Evolutionary conservation across 2,329 filamentous ascomycete species (phyloP).

Genomic region (Sporothrix euskadiensis): DNA sequence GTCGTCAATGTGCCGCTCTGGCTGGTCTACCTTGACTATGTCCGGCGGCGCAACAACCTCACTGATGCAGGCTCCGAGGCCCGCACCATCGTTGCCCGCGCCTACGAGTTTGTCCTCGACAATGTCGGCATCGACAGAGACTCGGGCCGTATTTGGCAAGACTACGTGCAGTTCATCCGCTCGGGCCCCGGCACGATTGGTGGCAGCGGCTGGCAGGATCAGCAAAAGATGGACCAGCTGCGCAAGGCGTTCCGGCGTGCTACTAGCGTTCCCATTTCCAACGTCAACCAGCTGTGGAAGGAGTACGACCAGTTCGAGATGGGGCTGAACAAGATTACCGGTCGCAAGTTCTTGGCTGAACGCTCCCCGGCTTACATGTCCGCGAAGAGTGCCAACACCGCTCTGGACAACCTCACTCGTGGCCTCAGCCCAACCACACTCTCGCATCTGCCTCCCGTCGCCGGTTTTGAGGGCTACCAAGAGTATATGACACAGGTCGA

Average conservation of each 20-base stretch:
- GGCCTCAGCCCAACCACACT: conserved; percentile 75
- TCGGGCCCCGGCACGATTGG: conserved; percentile 82
- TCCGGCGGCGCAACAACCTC: conserved; percentile 86
- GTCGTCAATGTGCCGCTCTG: conserved; percentile 85
- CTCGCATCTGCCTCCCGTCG: conserved; percentile 76
- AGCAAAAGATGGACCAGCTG: conserved; percentile 94
- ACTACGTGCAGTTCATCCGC: conserved; percentile 93
- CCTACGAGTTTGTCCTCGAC: conserved; percentile 89
- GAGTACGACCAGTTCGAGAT: conserved; percentile 98
- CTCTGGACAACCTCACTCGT: conserved; percentile 83
- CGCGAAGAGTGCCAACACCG: conserved; percentile 84
- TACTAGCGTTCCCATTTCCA: conserved; percentile 80
- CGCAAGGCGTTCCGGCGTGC: conserved; percentile 91
- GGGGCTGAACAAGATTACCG: conserved; percentile 87
- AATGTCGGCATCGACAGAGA: conserved; percentile 91
- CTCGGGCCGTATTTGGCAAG: conserved; percentile 85
- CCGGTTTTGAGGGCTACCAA: conserved; percentile 81
- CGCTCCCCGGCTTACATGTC: conserved; percentile 94
- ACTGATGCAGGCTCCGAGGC: conserved; percentile 76
- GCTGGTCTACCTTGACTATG: conserved; percentile 93
- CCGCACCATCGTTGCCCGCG: conserved; percentile 75
- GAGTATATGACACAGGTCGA: conserved; percentile 83
- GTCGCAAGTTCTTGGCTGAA: conserved; percentile 91
- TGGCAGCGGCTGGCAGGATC: conserved; percentile 89
- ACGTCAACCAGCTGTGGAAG: conserved; percentile 86